These are phyloP conservation scores for Trichoderma sp. DNA, from an alignment of 2,329 filamentous ascomycete genomes.

Conservation along the genomic window DNA sequence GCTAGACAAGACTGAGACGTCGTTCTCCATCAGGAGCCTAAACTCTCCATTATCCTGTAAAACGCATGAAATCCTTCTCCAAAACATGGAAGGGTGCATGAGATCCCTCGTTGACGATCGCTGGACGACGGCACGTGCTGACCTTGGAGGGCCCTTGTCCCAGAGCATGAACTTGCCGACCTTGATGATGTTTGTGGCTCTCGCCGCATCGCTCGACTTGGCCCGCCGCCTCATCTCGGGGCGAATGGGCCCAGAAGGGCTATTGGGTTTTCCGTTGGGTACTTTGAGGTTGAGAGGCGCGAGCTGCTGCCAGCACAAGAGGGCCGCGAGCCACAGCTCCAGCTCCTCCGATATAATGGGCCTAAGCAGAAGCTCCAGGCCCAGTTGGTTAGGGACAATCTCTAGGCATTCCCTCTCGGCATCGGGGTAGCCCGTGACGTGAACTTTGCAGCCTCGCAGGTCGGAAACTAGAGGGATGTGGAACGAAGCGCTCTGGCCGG, in stretches of 20 bases:
- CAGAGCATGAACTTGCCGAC: constrained; percentile 87
- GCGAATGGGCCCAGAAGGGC: constrained; percentile 37
- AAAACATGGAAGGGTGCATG: constrained; percentile 57
- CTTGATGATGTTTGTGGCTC: constrained; percentile 76
- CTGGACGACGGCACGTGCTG: constrained; percentile 56
- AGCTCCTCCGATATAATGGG: constrained; percentile 64
- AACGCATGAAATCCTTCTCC: constrained; percentile 88
- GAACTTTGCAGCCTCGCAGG: constrained; percentile 70
- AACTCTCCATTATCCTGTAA: constrained; percentile 93
- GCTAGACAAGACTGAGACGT: constrained; percentile 74
- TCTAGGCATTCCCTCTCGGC: constrained; percentile 51
- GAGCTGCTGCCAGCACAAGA: constrained; percentile 79
- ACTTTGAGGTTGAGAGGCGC: constrained; percentile 55
- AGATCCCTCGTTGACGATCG: constrained; percentile 58
- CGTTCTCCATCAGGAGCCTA: constrained; percentile 83
- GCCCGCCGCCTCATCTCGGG: constrained; percentile 45
- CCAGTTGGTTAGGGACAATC: constrained; percentile 50
- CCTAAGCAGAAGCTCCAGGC: constrained; percentile 62
- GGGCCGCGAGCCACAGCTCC: constrained; percentile 75
- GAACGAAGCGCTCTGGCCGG: constrained; percentile 62
- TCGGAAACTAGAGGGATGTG: constrained; percentile 69
- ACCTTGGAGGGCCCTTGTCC: constrained; percentile 69
- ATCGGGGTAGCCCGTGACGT: constrained; percentile 50
- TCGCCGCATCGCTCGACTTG: constrained; percentile 34
- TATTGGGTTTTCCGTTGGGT: constrained; percentile 41